phyloP scores from a whole-genome alignment of 2,329 filamentous ascomycete species.

The Trichoderma koningii region DNA sequence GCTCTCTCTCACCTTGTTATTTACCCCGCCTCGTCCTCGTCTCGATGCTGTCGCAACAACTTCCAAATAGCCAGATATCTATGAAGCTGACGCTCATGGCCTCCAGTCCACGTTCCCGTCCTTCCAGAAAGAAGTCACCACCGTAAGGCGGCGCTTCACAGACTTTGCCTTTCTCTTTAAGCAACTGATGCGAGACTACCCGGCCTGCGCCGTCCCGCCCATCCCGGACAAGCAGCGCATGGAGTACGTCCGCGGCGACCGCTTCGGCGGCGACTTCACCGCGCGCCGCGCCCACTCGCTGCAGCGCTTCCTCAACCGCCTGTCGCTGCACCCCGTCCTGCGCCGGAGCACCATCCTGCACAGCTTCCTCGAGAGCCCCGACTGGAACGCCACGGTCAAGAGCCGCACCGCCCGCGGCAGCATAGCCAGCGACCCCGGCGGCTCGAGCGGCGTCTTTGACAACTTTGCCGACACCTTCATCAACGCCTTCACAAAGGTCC shows the following conservation, averaged over 20 bases:
- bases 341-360: conserved; percentile 81
- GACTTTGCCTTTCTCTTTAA: conserved; percentile 98
- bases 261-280: conserved; percentile 93
- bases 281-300: conserved; percentile 84
- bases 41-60: neutral
- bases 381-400: conserved; percentile 97
- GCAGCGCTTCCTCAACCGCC: conserved; percentile 83
- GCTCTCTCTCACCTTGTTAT: neutral
- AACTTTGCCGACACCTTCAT: conserved; percentile 95
- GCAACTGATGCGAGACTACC: conserved; percentile 81
- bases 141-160: conserved; percentile 88
- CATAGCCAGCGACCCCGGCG: conserved; percentile 48
- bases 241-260: conserved; percentile 95
- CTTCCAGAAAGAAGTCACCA: conserved; percentile 79
- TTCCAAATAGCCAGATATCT: neutral
- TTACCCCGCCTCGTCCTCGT: neutral
- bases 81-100: neutral
- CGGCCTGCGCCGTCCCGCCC: conserved; percentile 88
- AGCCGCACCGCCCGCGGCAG: conserved; percentile 69
- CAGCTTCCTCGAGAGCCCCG: conserved; percentile 85
- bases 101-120: conserved; percentile 86
- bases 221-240: conserved; percentile 98
- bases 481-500: conserved; percentile 94
- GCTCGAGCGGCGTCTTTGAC: conserved; percentile 78
- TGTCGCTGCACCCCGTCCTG: conserved; percentile 85